Evolutionary conservation across 202 grass and related monocot species (phyloP), one percentile per base, ranked within the genome.

Genomic region (Musa balbisiana): DNA sequence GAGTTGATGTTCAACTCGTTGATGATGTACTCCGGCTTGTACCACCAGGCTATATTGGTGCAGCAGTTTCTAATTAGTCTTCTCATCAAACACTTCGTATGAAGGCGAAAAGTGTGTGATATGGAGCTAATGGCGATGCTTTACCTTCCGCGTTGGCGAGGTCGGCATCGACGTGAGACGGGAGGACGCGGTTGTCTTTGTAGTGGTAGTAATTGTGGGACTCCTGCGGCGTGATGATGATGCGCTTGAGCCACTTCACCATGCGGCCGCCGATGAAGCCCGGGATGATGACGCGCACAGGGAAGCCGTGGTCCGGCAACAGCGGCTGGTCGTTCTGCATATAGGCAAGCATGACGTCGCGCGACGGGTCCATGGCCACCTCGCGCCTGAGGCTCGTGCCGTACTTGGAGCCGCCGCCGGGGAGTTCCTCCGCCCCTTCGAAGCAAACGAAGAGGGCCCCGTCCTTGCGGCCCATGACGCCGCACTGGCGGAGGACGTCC

Each of bases 1-100:
- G 74, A 76, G 74, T 76, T 76, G 14, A 76, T 76, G 27, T 76
- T 76, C 33, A 76, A 33, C 33, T 76, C 74, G 49, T 76, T 76
- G 58, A 76, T 76, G 74, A 76, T 63, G 33, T 64, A 64, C n/a
- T 76, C 74, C n/a, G 74, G 33, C 14, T 76, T 76, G 33, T 76
- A 76, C 74, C 74, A 76, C 74, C 74, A 76, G 24, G 74, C 74
- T 76, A 19, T 17, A 52, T 49, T 12, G 17, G 49, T 19, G 11
- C 16, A n/a, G 27, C 17, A 49, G 25, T 23, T 22, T 65, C 22
- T 25, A 11, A 14, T 25, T 11, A 27, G 27, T 27, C 27, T 2
- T 27, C 27, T 27, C 27, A 27, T 2, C 27, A 27, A 25, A 27
- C 27, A 27, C 27, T 27, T 27, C 11, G 10, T 25, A 2, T 12